Conservation (phyloP, 306 rosid genomes). For the Alnus rubra region DNA sequence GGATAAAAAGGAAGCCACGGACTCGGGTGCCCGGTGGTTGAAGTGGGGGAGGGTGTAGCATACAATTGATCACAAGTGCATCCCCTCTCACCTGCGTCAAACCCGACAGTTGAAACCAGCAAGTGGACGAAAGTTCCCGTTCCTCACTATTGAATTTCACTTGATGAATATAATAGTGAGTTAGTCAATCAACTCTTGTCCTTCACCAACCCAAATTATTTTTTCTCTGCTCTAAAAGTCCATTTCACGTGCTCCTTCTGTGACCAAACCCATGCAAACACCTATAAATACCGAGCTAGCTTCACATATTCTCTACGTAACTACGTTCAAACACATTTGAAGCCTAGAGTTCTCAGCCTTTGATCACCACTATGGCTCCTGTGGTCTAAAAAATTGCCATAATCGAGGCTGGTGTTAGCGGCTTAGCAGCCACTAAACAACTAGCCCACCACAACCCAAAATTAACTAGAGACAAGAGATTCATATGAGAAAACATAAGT, state of each 20-base stretch:
- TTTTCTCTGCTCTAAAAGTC: too few relatives aligned
- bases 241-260: too few relatives aligned
- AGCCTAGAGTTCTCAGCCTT: neutral
- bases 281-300: too few relatives aligned
- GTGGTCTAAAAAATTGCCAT: constrained; percentile 52
- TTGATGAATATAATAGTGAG: too few relatives aligned
- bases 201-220: too few relatives aligned
- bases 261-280: too few relatives aligned
- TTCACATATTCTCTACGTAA: too few relatives aligned
- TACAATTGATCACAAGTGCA: constrained; percentile 70
- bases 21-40: constrained; percentile 50
- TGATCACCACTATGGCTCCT: constrained; percentile 23
- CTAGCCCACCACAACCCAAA: constrained; percentile 53
- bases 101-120: constrained; percentile 40
- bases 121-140: too few relatives aligned
- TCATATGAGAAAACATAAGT: too few relatives aligned
- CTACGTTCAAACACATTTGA: neutral
- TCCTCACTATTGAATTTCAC: too few relatives aligned
- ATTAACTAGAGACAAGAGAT: too few relatives aligned
- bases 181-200: too few relatives aligned
- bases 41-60: constrained; percentile 79
- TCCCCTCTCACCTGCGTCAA: constrained; percentile 75
- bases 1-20: constrained; percentile 60
- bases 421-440: constrained; percentile 72
- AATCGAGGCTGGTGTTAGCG: constrained; percentile 76